phyloP scores from a whole-genome alignment of 192 early-diverging fungal genomes.

The Globomyces pollinis-pini region DNA sequence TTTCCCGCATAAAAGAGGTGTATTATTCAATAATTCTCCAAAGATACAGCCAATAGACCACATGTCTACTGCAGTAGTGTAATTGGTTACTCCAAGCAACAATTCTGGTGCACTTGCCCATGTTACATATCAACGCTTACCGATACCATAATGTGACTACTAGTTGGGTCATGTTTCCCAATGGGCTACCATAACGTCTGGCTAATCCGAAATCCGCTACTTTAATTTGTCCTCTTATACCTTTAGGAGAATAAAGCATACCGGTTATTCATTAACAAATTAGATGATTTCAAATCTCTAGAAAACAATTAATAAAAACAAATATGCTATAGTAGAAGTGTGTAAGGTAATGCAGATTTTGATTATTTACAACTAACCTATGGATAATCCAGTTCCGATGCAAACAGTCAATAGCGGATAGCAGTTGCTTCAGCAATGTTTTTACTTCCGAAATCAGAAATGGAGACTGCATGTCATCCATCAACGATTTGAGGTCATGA shows the following conservation, averaged over 20 bases:
- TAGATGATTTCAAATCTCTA: constrained; percentile 46
- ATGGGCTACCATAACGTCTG: constrained; percentile 41
- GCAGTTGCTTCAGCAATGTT: constrained; percentile 43
- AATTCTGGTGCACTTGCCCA: constrained; percentile 75
- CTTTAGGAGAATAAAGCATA: too few relatives aligned
- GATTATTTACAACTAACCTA: too few relatives aligned
- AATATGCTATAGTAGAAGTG: too few relatives aligned
- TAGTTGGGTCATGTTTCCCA: constrained; percentile 45
- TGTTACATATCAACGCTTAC: constrained; percentile 59
- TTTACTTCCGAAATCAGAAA: constrained; percentile 80
- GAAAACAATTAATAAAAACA: too few relatives aligned
- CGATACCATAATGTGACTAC: constrained; percentile 98
- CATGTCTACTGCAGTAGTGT: constrained; percentile 84
- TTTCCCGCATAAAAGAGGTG: constrained; percentile 75
- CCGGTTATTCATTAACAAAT: constrained; percentile 52
- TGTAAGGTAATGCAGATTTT: too few relatives aligned
- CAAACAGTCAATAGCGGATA: constrained; percentile 38
- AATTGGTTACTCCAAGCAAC: constrained; percentile 78
- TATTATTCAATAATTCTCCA: constrained; percentile 80
- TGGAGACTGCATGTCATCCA: constrained; percentile 71
- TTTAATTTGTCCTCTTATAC: constrained; percentile 74
- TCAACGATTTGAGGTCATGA: constrained; percentile 85
- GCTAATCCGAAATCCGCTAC: constrained; percentile 54
- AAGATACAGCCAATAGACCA: constrained; percentile 97
- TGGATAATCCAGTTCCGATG: constrained; percentile 55